Base-by-base conservation (phyloP, 768 basidiomycete species). In the Suillus weaverae region DNA sequence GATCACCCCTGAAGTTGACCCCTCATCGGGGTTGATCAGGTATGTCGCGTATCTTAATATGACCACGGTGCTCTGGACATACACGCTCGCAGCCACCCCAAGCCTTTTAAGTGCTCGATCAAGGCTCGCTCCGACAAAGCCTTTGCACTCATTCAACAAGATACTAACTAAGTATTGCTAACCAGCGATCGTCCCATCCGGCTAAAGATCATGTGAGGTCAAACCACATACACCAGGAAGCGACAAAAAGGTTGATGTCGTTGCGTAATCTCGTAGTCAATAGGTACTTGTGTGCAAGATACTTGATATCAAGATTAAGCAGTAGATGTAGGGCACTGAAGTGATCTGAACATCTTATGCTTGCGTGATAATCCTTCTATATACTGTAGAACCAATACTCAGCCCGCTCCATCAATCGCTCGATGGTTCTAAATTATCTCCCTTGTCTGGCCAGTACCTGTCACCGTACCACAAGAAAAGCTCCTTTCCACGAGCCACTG, bases 61-160 rank as follows among this genome's bases (percentile, higher is more conserved):
- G 51, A 18, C 20, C 2, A 5, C 20, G 0, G 53, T 54, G 18
- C 53, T 11, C 53, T 54, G 53, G 43, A 74, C 9, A 60, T 13
- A 46, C 10, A 3, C 43, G 13, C n/a, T 32, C 48, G 51, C 62
- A 80, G 88, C 71, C 88, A 88, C 69, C 88, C 87, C 6, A 84
- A 83, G 68, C 83, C 88, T n/a, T 89, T 86, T 77, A 81, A 83
- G 67, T 89, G 88, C 69, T 73, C 79, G 22, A 81, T 89, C 69
- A 83, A 78, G 69, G 87, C 88, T 22, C 83, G 88, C 30, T 87
- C 86, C 2, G 81, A 83, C 57, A 83, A 81, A 70, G 84, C 86
- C 16, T 70, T 84, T 51, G 78, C 82, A 22, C 71, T 88, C 38
- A 85, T 88, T 53, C 82, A 83, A 36, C 77, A 80, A 32, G 84